Conservation (phyloP, 352 stramenopile species). For the Pythium monospermum region DNA sequence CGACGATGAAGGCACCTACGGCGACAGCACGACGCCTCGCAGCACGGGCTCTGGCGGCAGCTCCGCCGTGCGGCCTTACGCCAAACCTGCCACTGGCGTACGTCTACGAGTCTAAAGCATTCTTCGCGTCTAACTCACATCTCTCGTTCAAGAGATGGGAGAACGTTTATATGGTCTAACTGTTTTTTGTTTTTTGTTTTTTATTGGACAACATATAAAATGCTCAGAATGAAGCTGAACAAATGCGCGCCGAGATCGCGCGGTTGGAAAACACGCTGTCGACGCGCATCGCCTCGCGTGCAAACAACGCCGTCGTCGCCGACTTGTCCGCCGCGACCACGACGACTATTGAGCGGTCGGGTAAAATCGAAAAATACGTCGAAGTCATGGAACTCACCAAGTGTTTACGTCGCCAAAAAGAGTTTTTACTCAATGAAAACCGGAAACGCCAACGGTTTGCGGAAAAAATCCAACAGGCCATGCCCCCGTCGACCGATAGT, state of each 20-base stretch:
- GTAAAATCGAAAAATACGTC: conserved; percentile 85
- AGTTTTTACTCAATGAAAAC: conserved; percentile 84
- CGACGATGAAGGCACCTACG: conserved; percentile 49
- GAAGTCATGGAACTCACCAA: conserved; percentile 87
- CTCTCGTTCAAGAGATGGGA: too few species aligned
- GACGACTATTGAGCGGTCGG: conserved; percentile 67
- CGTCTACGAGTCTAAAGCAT: too few species aligned
- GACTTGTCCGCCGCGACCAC: conserved; percentile 64
- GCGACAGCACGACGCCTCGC: conserved; percentile 12
- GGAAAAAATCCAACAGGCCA: conserved; percentile 83
- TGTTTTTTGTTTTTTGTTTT: too few species aligned
- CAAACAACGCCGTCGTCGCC: conserved; percentile 26
- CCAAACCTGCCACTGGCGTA: conserved; percentile 41
- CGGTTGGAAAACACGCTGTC: conserved; percentile 70
- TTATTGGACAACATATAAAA: too few species aligned
- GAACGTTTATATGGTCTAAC: conserved; percentile 1
- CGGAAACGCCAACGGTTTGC: conserved; percentile 82
- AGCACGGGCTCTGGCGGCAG: conserved; percentile 3
- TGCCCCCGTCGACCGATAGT: conserved; percentile 79
- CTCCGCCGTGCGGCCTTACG: conserved; percentile 52
- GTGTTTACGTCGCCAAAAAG: conserved; percentile 78
- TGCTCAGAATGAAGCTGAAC: conserved; percentile 76
- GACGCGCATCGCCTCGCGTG: conserved; percentile 59
- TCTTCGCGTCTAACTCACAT: too few species aligned
- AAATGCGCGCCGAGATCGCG: conserved; percentile 77